These are phyloP conservation scores for Asterophora parasitica DNA, from an alignment of 768 basidiomycete species.

Conservation along the genomic window DNA sequence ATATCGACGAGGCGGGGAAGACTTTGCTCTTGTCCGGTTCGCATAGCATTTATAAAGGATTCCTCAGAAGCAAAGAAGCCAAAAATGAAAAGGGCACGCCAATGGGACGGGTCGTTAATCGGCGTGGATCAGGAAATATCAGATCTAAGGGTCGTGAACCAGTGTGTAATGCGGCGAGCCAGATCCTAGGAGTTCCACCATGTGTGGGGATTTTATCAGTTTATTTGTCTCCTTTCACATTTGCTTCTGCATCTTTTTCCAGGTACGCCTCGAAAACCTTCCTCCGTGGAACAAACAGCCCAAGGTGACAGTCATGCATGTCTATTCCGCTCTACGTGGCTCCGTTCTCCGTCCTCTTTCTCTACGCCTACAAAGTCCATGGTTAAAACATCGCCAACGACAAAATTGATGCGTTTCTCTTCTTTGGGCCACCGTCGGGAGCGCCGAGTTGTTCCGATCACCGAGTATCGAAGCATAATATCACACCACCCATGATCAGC, in stretches of 20 bases:
- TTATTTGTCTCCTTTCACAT: constrained; percentile 34
- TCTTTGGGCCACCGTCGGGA: constrained; percentile 20
- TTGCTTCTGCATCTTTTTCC: constrained; percentile 32
- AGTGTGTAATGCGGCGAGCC: constrained; percentile 39
- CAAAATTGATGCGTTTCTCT: constrained; percentile 19
- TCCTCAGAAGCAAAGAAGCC: constrained; percentile 30
- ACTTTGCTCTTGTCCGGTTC: constrained; percentile 32
- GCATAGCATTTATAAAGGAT: constrained; percentile 52
- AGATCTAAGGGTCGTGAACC: constrained; percentile 64
- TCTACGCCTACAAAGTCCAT: not conserved
- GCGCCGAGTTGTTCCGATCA: constrained; percentile 37
- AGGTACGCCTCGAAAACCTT: constrained; percentile 30
- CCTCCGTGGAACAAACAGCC: constrained; percentile 20
- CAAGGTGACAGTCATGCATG: constrained; percentile 8
- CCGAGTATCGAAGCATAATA: constrained; percentile 18
- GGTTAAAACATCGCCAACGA: constrained; percentile 1
- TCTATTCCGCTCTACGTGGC: not conserved
- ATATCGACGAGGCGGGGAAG: constrained; percentile 35
- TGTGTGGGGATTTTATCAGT: constrained; percentile 37
- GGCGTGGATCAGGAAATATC: constrained; percentile 57
- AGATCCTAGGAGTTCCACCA: constrained; percentile 41
- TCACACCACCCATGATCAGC: constrained; percentile 10
- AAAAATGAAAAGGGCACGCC: constrained; percentile 39
- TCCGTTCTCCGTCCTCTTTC: not conserved
- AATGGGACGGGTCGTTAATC: constrained; percentile 38